Evolutionary conservation across 2,329 filamentous ascomycete species (phyloP), one percentile per base, ranked within the genome.

Genomic region (Orbilia ellipsospora): DNA sequence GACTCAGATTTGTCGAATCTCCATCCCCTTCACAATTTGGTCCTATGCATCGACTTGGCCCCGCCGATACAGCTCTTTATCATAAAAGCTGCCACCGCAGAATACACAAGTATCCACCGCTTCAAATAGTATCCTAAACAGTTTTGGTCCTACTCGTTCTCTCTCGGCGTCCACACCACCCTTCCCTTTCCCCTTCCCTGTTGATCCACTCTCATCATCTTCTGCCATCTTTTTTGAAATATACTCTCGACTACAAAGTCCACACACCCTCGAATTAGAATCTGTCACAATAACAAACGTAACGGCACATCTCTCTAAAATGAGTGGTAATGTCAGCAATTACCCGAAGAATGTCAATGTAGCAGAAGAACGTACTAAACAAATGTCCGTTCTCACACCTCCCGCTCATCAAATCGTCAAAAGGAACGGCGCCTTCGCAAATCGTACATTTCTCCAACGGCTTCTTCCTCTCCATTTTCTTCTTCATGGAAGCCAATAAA

Each of bases 101-200:
- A 75, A 75, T 1, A 75, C 72, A 61, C 72, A 75, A n/a, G 64
- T 75, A 69, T 75, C 72, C n/a, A 56, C 72, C n/a, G 72, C 72
- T 23, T 75, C 64, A 51, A 64, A 69, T 5, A 75, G 26, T 4
- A 64, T 44, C 23, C 64, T 61, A 23, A 75, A 50, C 36, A 75
- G 40, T 20, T 64, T 64, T 13, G 56, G 40, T n/a, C 40, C 26
- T 12, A 0, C 6, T 1, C 16, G 10, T 16, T 31, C 52, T 20
- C 51, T 40, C 5, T 36, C 31, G 8, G 31, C 31, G 10, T 36
- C 31, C 5, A 36, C 31, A 7, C 2, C 3, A 31, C 40, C 62
- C 12, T 18, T 18, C 26, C 28, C 56, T 16, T 23, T 23, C 26
- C 36, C 13, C 18, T 45, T 55, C 1, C 28, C 42, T 23, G 15